These are phyloP conservation scores for Brassica incana DNA, from an alignment of 345 rosid species.

Conservation along the genomic window DNA sequence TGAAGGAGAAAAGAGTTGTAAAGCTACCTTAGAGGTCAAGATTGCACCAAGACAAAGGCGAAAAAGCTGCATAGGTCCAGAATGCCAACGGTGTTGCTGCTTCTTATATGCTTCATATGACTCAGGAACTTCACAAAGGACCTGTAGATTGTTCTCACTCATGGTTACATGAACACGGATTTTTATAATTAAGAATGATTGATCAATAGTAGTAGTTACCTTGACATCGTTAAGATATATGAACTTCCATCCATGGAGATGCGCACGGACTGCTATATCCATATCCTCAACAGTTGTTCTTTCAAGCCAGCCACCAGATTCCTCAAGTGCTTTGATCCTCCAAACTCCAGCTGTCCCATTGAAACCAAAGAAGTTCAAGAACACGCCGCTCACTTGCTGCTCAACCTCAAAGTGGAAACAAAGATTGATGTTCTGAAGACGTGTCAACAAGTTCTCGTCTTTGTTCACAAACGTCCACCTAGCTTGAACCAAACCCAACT, in stretches of 20 bases:
- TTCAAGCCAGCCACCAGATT: constrained; percentile 93
- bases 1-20: neutral
- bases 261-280: constrained; percentile 91
- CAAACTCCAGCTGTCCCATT: constrained; percentile 93
- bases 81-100: constrained; percentile 96
- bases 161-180: neutral
- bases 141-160: constrained; percentile 43
- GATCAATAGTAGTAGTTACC: constrained; percentile 39
- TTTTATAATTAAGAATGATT: neutral
- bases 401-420: constrained; percentile 87
- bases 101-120: constrained; percentile 90
- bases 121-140: constrained; percentile 87
- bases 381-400: constrained; percentile 77
- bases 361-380: constrained; percentile 83
- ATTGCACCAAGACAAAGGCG: constrained; percentile 83
- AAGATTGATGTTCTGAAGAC: constrained; percentile 79
- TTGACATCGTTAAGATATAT: constrained; percentile 78
- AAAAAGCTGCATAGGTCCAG: constrained; percentile 92
- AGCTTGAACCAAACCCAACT: constrained; percentile 67
- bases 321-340: constrained; percentile 87
- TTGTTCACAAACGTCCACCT: constrained; percentile 44
- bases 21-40: constrained; percentile 65
- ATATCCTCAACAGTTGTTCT: constrained; percentile 85
- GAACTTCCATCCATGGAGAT: constrained; percentile 88
- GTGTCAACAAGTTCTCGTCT: constrained; percentile 81